phyloP scores from a whole-genome alignment of 352 stramenopile species.

The Globisporangium nunn region DNA sequence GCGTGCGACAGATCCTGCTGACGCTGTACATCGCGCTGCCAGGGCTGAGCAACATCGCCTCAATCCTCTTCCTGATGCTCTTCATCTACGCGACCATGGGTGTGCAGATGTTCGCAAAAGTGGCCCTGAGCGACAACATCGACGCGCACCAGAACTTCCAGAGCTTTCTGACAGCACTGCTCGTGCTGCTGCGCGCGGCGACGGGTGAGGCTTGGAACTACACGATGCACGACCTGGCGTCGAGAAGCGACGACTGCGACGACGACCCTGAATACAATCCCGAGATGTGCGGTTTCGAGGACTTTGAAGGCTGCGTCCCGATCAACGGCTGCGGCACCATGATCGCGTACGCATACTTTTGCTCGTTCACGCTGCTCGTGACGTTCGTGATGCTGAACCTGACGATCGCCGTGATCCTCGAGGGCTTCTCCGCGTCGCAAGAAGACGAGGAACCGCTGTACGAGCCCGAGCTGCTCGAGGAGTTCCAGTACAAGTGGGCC shows the following conservation, averaged over 20 bases:
- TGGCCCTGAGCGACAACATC: slow-evolving; percentile 65
- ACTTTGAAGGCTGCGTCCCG: slow-evolving; percentile 53
- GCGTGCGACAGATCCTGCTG: slow-evolving; percentile 83
- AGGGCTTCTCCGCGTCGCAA: slow-evolving; percentile 83
- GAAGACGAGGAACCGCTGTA: slow-evolving; percentile 87
- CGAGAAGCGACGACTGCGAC: slow-evolving; percentile 30
- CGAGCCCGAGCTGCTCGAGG: slow-evolving; percentile 79
- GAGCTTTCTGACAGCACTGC: slow-evolving; percentile 84
- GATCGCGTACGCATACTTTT: slow-evolving; percentile 66
- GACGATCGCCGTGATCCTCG: slow-evolving; percentile 91
- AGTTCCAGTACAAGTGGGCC: slow-evolving; percentile 87
- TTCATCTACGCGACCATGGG: slow-evolving; percentile 93
- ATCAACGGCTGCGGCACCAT: slow-evolving; percentile 76
- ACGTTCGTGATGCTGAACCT: slow-evolving; percentile 93
- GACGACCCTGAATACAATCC: slow-evolving; percentile 58
- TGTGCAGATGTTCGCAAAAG: slow-evolving; percentile 90
- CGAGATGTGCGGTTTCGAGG: slow-evolving; percentile 67
- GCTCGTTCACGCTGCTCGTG: slow-evolving; percentile 88
- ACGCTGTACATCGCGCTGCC: slow-evolving; percentile 90
- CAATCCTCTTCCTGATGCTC: slow-evolving; percentile 88
- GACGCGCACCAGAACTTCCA: slow-evolving; percentile 91
- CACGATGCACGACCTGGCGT: slow-evolving; percentile 87
- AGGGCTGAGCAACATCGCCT: slow-evolving; percentile 87
- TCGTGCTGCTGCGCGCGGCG: slow-evolving; percentile 86
- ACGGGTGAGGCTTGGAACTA: slow-evolving; percentile 92